Base-by-base conservation (phyloP, 345 rosid genomes). In the Corchorus olitorius region DNA sequence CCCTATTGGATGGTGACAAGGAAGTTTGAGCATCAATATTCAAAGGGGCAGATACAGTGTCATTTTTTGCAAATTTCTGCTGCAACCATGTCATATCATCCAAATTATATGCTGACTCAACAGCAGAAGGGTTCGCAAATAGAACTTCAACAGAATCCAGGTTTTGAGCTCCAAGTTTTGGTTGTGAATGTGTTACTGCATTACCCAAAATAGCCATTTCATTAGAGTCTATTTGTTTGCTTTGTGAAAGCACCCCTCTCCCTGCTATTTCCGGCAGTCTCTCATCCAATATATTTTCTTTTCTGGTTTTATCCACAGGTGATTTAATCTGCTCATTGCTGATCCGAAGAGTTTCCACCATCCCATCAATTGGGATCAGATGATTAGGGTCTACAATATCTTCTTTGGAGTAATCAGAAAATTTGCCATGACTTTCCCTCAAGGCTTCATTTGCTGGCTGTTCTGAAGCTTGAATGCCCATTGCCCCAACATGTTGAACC, bases 71-170 rank as follows among this genome's bases (percentile, higher is more conserved):
- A 73, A 75, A 19, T 71, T 75, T 80, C 37, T 81, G 86, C 68
- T 80, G 86, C 74, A 82, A 68, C 58, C 62, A 63, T 17, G 81
- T 63, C 66, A 71, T 34, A 68, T 82, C 87, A 63, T 80, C 82
- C 74, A 70, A 37, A 3, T 53, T 70, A 53, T 70, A 48, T 53
- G 34, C 72, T 27, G 80, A 76, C 55, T 84, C 82, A 79, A 77
- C 53, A 50, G 73, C 69, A 70, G 86, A 79, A 58, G 75, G 75
- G 72, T 76, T 83, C 37, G 78, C 81, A 77, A 73, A 76, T 46
- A 20, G 79, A 74, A 84, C 69, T 58, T 85, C 87, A 74, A 69
- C 74, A 80, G 86, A 71, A 75, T 84, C 89, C 75, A 86, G 58
- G 39, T 70, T 74, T 63, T 74, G 83, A 41, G 10, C 48, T 52